Percentiles rank a stretch among this genome's conserved stretches.
phyloP scores from a whole-genome alignment of 1,284 basidiomycete species.

The Trichosporon sp. region DNA sequence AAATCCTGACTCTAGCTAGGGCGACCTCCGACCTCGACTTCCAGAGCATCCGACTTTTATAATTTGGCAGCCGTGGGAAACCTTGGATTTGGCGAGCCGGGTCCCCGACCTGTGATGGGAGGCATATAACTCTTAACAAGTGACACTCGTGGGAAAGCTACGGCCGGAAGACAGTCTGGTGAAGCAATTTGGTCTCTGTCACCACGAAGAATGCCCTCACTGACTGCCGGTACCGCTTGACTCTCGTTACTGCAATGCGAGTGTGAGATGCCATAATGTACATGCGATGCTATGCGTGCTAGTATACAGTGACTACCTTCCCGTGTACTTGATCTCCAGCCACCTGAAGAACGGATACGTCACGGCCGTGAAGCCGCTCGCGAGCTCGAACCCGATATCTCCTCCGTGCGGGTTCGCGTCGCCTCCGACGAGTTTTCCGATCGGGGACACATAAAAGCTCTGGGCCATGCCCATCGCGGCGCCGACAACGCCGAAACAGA shows the following conservation, averaged over 20 bases:
- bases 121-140: too few relatives aligned
- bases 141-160: too few relatives aligned
- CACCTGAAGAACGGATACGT: conserved; percentile 39
- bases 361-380: conserved; percentile 35
- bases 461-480: conserved; percentile 43
- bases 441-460: conserved; percentile 39
- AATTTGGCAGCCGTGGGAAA: too few relatives aligned
- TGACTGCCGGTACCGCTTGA: too few relatives aligned
- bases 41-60: too few relatives aligned
- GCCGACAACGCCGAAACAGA: conserved; percentile 30
- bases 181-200: too few relatives aligned
- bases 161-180: too few relatives aligned
- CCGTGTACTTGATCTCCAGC: conserved; percentile 31
- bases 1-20: background rate
- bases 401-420: conserved; percentile 24
- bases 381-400: conserved; percentile 42
- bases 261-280: background rate
- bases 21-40: background rate
- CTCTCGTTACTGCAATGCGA: background rate
- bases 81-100: too few relatives aligned
- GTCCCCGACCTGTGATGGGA: too few relatives aligned
- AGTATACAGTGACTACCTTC: conserved; percentile 9
- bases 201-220: too few relatives aligned
- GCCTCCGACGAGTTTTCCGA: conserved; percentile 26
- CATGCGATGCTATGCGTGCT: background rate